Base-by-base conservation (phyloP, 371 early-diverging fungal genomes). In the Mucor plumbeus region DNA sequence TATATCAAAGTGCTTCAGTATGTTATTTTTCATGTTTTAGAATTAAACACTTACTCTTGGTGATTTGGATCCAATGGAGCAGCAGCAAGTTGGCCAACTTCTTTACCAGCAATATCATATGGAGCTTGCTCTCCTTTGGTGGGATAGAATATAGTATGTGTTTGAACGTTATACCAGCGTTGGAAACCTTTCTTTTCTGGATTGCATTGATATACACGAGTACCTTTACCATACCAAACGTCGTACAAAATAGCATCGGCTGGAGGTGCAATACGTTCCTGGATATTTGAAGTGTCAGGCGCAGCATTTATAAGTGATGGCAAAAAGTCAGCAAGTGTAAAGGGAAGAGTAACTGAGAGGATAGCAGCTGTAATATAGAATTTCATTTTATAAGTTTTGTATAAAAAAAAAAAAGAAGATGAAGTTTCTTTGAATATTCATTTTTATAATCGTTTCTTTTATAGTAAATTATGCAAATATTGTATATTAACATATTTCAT, bases 161-260 rank as follows among this genome's bases (percentile, higher is more conserved):
- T 81, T 61, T 81, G 81, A 10, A 81, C 81, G 63, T 63, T 76
- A 54, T 81, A 81, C 81, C 81, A 81, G 38, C 73, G 76, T 36
- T 71, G 74, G 48, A 74, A 78, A 3, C 78, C 78, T 14, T 57
- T 74, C 56, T 64, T 57, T 69, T 81, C 81, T 13, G 78, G 81
- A 53, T 78, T 81, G 56, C 81, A 81, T 53, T 78, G 78, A 64
- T 78, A 81, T 11, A 81, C 69, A 26, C 81, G 72, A 47, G 70
- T 71, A 34, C 81, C 81, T 48, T 70, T 78, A 36, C 73, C 81
- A 21, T 71, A 78, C 33, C 63, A 76, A 13, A 81, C 81, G 36
- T 81, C 78, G 56, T 69, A 81, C n/a, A 78, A 60, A 6, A 47
- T 40, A 15, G 50, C n/a, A 31, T 72, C 68, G 3, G 62, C 64